Base-by-base conservation (phyloP, 2,329 filamentous ascomycete species). In the Calycina herbarum region DNA sequence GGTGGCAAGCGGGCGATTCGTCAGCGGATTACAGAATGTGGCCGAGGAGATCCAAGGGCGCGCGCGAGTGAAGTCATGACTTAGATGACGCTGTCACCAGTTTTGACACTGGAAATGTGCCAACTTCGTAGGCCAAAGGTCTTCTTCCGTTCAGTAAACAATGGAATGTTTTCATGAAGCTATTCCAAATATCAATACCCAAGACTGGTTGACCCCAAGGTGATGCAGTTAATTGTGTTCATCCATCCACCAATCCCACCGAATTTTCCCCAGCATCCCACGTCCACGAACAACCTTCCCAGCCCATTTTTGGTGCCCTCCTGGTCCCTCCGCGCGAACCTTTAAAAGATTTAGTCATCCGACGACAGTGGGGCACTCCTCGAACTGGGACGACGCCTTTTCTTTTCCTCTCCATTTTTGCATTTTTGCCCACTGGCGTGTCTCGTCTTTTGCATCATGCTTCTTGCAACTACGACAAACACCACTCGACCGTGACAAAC, bases 61-160 rank as follows among this genome's bases (percentile, higher is more conserved):
- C 17, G 42, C 42, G 33, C 33, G 42, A 35, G 57, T 45, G 57
- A 59, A 40, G 35, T 59, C 57, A 42, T 59, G 57, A 42, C 57
- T 45, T 57, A 13, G 56, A 35, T 45, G 31, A 33, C 20, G 45
- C 45, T 20, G 45, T 10, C 8, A 20, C 45, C n/a, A 20, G 5
- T n/a, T 45, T 45, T 45, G 40, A 45, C 5, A 45, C 40, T 45
- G 40, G 15, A n/a, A 45, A 17, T 45, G 40, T 45, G 15, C 40
- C 40, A 45, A 24, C 35, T 38, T 13, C 35, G 35, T 38, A 2
- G 35, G 17, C 45, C 7, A 24, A 24, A 3, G 5, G 8, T 51
- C 45, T 51, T 8, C 20, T 10, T 51, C n/a, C n/a, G 45, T 24
- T 51, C 20, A 24, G n/a, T 51, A 51, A 51, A 51, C 45, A 51